These are phyloP conservation scores for Aspergillus spinulosporus DNA, from an alignment of 2,329 filamentous ascomycete genomes.

Conservation along the genomic window DNA sequence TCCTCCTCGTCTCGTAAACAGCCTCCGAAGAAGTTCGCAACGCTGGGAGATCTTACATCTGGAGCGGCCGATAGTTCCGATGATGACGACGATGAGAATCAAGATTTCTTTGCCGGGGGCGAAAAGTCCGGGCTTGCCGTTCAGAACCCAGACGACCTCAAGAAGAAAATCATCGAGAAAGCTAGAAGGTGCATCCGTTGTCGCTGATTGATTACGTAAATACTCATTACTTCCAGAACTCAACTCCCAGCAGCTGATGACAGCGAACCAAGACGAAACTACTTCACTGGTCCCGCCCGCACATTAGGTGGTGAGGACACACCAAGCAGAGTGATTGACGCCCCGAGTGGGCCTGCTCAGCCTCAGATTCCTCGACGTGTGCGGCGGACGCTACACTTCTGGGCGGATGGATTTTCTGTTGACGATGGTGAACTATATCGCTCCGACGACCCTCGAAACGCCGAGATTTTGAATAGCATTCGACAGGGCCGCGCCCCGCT, in stretches of 20 bases:
- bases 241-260: slow-evolving; percentile 44
- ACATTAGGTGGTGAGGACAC: slow-evolving; percentile 67
- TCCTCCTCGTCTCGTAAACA: slow-evolving; percentile 32
- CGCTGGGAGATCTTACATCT: slow-evolving; percentile 46
- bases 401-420: slow-evolving; percentile 66
- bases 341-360: slow-evolving; percentile 46
- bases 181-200: slow-evolving; percentile 36
- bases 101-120: slow-evolving; percentile 64
- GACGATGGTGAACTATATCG: slow-evolving; percentile 65
- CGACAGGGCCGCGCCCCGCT: slow-evolving; percentile 63
- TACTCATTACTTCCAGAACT: slow-evolving; percentile 27
- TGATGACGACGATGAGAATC: slow-evolving; percentile 54
- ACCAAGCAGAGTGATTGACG: slow-evolving; percentile 58
- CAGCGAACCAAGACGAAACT: slow-evolving; percentile 41
- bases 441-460: slow-evolving; percentile 64
- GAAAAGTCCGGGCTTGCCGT: slow-evolving; percentile 69
- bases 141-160: slow-evolving; percentile 61
- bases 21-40: slow-evolving; percentile 50
- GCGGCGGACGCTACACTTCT: slow-evolving; percentile 62
- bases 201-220: background rate
- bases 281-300: slow-evolving; percentile 62
- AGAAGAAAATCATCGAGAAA: slow-evolving; percentile 53
- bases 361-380: slow-evolving; percentile 52
- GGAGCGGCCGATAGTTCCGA: slow-evolving; percentile 47
- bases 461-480: slow-evolving; percentile 62